Conservation (phyloP, 1,139 yeast genomes). For the Geotrichum fermentans region DNA sequence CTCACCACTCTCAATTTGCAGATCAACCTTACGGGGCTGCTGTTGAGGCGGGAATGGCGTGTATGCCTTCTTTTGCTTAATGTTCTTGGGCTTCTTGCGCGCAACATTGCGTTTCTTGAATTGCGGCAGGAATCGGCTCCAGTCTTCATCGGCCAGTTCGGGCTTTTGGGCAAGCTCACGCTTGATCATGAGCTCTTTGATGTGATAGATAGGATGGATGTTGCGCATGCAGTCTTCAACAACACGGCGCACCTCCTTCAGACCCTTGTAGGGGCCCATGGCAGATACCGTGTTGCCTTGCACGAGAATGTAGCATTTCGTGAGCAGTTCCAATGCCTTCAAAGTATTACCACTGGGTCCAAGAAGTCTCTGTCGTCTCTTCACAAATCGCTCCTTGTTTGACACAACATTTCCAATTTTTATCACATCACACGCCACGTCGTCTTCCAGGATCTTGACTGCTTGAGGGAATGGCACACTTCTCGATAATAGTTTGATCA, state of each 20-base stretch:
- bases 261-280: conserved; percentile 94
- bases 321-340: conserved; percentile 87
- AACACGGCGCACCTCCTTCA: conserved; percentile 86
- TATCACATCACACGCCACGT: conserved; percentile 90
- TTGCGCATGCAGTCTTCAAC: conserved; percentile 97
- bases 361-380: conserved; percentile 91
- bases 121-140: conserved; percentile 95
- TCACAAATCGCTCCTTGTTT: conserved; percentile 88
- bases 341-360: conserved; percentile 97
- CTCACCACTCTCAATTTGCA: conserved; percentile 97
- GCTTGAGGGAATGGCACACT: conserved; percentile 98
- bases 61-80: conserved; percentile 75
- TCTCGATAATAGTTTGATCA: conserved; percentile 87
- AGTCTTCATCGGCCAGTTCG: conserved; percentile 89
- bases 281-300: conserved; percentile 97
- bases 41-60: conserved; percentile 99
- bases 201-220: conserved; percentile 93
- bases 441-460: conserved; percentile 82
- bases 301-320: conserved; percentile 89
- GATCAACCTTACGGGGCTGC: conserved; percentile 92
- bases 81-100: conserved; percentile 76
- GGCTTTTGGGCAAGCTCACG: conserved; percentile 93
- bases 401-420: conserved; percentile 87
- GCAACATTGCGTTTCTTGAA: conserved; percentile 96
- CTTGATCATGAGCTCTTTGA: conserved; percentile 95